Conservation (phyloP, 257 asterid species). For the Cruciata laevipes region DNA sequence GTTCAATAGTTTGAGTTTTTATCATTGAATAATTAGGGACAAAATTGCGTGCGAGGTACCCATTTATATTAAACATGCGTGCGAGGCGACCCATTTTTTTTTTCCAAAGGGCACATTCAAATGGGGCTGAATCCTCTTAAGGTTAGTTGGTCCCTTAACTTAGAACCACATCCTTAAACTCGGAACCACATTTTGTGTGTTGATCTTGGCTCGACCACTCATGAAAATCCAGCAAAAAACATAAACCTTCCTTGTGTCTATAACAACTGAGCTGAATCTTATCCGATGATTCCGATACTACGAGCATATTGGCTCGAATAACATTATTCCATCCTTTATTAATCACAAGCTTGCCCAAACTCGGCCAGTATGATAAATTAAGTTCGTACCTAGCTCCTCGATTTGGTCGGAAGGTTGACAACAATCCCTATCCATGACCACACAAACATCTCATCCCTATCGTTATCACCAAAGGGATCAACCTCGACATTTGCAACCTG, state of each 20-base stretch:
- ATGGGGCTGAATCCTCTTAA: too few species aligned
- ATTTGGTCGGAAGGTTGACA: constrained; percentile 24
- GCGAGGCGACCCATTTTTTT: too few species aligned
- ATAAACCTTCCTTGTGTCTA: background rate
- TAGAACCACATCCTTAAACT: constrained; percentile 76
- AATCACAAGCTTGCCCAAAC: background rate
- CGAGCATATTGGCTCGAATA: background rate
- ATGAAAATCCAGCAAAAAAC: background rate
- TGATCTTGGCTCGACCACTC: background rate
- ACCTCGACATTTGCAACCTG: too few species aligned
- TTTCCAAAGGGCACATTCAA: too few species aligned
- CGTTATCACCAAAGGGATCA: constrained; percentile 43
- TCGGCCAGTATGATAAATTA: background rate
- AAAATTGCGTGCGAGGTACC: too few species aligned
- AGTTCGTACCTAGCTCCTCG: background rate
- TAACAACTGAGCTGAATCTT: background rate
- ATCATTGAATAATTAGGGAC: too few species aligned
- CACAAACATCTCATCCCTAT: constrained; percentile 66
- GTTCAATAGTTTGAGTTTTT: too few species aligned
- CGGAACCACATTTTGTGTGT: constrained; percentile 22
- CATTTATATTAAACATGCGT: too few species aligned
- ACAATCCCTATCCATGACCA: constrained; percentile 94
- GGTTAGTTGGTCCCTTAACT: constrained; percentile 55
- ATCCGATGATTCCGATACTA: constrained; percentile 27
- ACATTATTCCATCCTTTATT: background rate